Percentiles rank a stretch among this genome's conserved stretches.
These are phyloP conservation scores for Diaporthe velutina DNA, from an alignment of 2,329 filamentous ascomycete genomes.

Conservation along the genomic window DNA sequence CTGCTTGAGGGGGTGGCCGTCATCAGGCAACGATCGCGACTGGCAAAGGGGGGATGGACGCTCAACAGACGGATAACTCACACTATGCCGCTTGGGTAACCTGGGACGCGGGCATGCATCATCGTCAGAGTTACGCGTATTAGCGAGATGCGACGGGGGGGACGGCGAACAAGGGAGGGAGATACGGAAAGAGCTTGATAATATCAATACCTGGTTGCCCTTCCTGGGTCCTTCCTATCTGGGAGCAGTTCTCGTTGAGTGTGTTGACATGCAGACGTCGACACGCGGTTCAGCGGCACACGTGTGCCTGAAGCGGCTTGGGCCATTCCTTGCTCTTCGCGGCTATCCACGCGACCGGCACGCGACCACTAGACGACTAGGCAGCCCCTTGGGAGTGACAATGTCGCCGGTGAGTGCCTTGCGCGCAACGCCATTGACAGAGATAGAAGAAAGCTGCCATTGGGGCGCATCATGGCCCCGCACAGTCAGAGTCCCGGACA, in stretches of 20 bases:
- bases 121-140: too few species aligned
- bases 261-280: neutral
- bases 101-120: neutral
- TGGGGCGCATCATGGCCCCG: neutral
- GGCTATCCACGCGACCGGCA: too few species aligned
- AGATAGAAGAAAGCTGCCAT: neutral
- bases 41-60: neutral
- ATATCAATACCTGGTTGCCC: neutral
- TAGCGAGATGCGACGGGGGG: neutral
- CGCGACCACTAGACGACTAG: neutral
- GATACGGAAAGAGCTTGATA: conserved; percentile 2
- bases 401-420: neutral
- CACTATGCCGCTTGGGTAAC: neutral
- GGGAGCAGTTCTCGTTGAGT: neutral
- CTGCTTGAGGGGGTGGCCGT: neutral
- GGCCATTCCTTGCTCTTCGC: neutral
- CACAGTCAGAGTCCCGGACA: neutral
- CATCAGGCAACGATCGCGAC: neutral
- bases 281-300: neutral
- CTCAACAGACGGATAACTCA: neutral
- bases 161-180: too few species aligned
- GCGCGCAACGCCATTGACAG: too few species aligned
- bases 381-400: neutral
- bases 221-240: neutral
- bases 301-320: neutral